Percentiles rank a stretch among this genome's conserved stretches.
These are phyloP conservation scores for Wallacemonas sp. DNA, from an alignment of 208 protist species.

Conservation along the genomic window DNA sequence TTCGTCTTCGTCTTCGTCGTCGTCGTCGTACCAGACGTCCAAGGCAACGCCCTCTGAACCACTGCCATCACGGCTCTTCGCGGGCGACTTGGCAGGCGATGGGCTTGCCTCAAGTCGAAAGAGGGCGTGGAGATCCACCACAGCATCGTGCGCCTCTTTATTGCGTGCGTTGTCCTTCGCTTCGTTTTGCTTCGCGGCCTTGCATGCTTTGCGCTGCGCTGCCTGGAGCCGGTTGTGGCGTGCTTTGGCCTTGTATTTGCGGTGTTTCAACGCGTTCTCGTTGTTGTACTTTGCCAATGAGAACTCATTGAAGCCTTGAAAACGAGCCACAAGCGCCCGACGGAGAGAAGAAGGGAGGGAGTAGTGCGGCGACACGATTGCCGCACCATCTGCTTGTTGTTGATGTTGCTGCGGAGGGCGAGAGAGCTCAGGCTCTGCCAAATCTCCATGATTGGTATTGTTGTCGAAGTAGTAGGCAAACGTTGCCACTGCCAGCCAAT, in stretches of 20 bases:
- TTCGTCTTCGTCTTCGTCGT: slow-evolving; percentile 13
- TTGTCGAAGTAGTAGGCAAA: slow-evolving; percentile 72
- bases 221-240: slow-evolving; percentile 12
- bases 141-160: too few species aligned
- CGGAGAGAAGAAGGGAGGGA: slow-evolving; percentile 85
- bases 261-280: slow-evolving; percentile 60
- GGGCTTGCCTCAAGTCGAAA: too few species aligned
- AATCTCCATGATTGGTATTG: slow-evolving; percentile 28
- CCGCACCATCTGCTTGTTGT: neutral
- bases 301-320: slow-evolving; percentile 91
- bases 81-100: too few species aligned
- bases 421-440: too few species aligned
- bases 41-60: too few species aligned
- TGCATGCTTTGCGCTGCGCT: neutral
- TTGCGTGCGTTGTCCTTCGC: too few species aligned
- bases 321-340: slow-evolving; percentile 78
- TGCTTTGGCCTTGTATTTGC: slow-evolving; percentile 34
- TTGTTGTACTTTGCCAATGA: slow-evolving; percentile 96
- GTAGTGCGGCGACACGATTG: slow-evolving; percentile 2
- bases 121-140: neutral
- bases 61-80: too few species aligned
- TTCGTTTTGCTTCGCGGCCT: neutral
- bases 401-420: too few species aligned
- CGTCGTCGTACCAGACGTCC: too few species aligned
- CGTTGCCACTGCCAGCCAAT: slow-evolving; percentile 93